Percentiles rank a stretch among this genome's conserved stretches.
Evolutionary conservation across 768 basidiomycete species (phyloP).

Genomic region (Termitomyces sp.): DNA sequence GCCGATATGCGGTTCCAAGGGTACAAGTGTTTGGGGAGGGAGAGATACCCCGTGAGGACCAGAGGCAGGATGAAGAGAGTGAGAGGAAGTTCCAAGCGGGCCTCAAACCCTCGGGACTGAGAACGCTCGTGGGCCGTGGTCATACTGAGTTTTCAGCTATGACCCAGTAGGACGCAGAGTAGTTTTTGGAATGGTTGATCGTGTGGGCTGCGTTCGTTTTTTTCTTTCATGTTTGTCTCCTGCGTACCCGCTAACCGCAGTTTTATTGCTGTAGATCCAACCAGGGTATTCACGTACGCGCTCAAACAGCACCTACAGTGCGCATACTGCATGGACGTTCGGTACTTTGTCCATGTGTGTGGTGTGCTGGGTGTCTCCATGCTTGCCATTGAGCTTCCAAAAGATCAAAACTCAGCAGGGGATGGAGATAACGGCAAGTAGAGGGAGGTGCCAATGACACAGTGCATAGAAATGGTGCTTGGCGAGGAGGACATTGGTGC

Average conservation of each 20-base stretch:
- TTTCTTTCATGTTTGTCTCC: background rate
- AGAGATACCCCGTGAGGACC: slow-evolving; percentile 20
- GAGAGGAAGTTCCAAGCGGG: slow-evolving; percentile 77
- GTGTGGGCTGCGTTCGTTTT: slow-evolving; percentile 17
- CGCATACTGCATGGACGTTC: slow-evolving; percentile 65
- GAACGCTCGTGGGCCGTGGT: slow-evolving; percentile 84
- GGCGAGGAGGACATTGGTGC: slow-evolving; percentile 60
- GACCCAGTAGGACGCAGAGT: slow-evolving; percentile 95
- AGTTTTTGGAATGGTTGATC: slow-evolving; percentile 83
- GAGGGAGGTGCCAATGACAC: slow-evolving; percentile 50
- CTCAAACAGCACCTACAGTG: slow-evolving; percentile 89
- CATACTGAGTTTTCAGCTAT: slow-evolving; percentile 95
- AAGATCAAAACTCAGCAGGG: background rate
- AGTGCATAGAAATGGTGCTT: slow-evolving; percentile 56
- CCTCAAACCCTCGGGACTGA: slow-evolving; percentile 77
- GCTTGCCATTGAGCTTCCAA: slow-evolving; percentile 51
- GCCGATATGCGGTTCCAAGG: slow-evolving; percentile 76
- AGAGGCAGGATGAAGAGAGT: slow-evolving; percentile 23
- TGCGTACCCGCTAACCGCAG: background rate
- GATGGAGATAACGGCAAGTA: slow-evolving; percentile 53
- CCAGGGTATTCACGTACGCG: slow-evolving; percentile 71
- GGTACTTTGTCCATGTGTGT: slow-evolving; percentile 71
- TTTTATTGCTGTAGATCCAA: slow-evolving; percentile 45
- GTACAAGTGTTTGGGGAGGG: background rate
- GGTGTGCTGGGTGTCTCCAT: slow-evolving; percentile 82